Conservation (phyloP, 2,329 filamentous ascomycete species). For the Elsinoe batatas region DNA sequence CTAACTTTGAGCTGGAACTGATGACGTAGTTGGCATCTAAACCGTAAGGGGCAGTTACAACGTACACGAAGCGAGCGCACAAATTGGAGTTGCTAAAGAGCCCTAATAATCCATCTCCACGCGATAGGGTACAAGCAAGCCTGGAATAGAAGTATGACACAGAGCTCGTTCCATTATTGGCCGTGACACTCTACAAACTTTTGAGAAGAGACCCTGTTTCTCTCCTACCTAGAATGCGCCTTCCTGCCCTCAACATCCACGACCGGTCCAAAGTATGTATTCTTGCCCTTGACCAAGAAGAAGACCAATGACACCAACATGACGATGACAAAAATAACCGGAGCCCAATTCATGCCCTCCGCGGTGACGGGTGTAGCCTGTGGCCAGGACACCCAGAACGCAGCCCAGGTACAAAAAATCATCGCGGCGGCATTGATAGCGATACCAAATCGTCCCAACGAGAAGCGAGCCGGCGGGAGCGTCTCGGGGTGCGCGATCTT, state of each 20-base stretch:
- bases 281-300: slow-evolving; percentile 15
- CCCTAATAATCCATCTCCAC: no score
- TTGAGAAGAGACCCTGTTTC: no score
- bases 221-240: neutral
- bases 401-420: slow-evolving; percentile 26
- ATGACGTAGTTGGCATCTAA: no score
- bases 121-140: no score
- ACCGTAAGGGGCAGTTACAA: no score
- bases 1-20: no score
- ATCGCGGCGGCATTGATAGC: slow-evolving; percentile 29
- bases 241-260: slow-evolving; percentile 15
- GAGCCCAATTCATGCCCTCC: slow-evolving; percentile 19
- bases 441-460: slow-evolving; percentile 29
- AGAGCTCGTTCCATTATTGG: no score
- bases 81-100: no score
- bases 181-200: no score
- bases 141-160: no score
- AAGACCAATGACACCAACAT: slow-evolving; percentile 15
- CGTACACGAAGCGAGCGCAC: no score
- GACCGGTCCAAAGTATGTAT: slow-evolving; percentile 18
- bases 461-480: slow-evolving; percentile 25
- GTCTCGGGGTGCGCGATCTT: slow-evolving; percentile 18
- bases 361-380: slow-evolving; percentile 15
- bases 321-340: slow-evolving; percentile 16
- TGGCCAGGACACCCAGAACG: slow-evolving; percentile 33